Percentiles rank a stretch among this genome's conserved stretches.
phyloP scores from a whole-genome alignment of 495 filamentous ascomycete genomes.

The Thozetella sp. region DNA sequence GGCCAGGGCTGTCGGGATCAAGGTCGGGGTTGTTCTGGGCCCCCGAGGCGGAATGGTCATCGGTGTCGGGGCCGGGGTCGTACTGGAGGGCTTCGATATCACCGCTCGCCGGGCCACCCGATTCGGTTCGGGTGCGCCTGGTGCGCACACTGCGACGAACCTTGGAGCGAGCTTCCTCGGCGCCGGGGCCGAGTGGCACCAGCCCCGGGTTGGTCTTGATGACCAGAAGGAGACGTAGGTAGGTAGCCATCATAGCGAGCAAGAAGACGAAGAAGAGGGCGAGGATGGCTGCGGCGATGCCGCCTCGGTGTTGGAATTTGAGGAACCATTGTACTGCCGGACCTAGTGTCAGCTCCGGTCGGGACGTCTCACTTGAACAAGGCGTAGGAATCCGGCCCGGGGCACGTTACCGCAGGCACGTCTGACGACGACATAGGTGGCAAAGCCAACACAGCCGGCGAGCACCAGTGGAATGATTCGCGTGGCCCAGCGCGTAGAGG shows the following conservation, averaged over 20 bases:
- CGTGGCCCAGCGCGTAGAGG: slow-evolving; percentile 45
- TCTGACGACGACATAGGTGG: slow-evolving; percentile 40
- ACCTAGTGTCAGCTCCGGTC: slow-evolving; percentile 5
- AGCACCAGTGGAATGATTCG: slow-evolving; percentile 41
- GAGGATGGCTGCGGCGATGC: slow-evolving; percentile 68
- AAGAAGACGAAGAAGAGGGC: slow-evolving; percentile 72
- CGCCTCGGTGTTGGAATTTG: slow-evolving; percentile 44
- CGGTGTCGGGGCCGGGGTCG: slow-evolving; percentile 40
- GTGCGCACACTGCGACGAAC: slow-evolving; percentile 18
- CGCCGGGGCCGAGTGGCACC: slow-evolving; percentile 57
- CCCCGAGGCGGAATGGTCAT: slow-evolving; percentile 27
- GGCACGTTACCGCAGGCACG: slow-evolving; percentile 39
- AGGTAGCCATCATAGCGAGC: slow-evolving; percentile 63
- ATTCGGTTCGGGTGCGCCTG: slow-evolving; percentile 9
- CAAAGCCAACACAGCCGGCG: slow-evolving; percentile 33
- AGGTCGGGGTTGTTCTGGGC: slow-evolving; percentile 25
- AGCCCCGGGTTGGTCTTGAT: slow-evolving; percentile 72
- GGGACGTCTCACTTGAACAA: background rate
- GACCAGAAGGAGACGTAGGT: slow-evolving; percentile 65
- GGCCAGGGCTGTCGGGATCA: slow-evolving; percentile 41
- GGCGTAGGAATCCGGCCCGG: background rate
- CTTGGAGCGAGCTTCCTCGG: slow-evolving; percentile 21
- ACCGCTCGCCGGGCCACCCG: background rate
- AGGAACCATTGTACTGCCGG: slow-evolving; percentile 66
- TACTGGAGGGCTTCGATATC: slow-evolving; percentile 2